These are phyloP conservation scores for Penicillium sp. DNA, from an alignment of 2,329 filamentous ascomycete genomes.

Conservation along the genomic window DNA sequence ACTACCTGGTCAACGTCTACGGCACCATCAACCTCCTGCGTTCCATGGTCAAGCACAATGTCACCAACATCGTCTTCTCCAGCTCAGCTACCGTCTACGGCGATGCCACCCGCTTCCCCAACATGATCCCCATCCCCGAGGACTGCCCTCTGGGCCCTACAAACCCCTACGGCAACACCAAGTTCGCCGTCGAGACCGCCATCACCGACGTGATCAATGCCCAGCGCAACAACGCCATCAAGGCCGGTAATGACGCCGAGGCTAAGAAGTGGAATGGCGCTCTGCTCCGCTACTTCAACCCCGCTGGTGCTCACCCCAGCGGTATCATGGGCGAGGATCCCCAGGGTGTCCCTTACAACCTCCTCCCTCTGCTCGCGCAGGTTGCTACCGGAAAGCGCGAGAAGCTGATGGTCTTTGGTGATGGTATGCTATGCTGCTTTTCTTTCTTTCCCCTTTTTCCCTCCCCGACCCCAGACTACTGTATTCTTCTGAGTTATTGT, in stretches of 20 bases:
- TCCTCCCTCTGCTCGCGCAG: constrained; percentile 89
- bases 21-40: constrained; percentile 84
- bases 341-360: constrained; percentile 90
- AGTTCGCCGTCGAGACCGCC: constrained; percentile 84
- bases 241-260: constrained; percentile 65
- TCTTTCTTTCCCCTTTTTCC: no score
- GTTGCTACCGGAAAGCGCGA: constrained; percentile 93
- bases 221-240: constrained; percentile 76
- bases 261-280: constrained; percentile 87
- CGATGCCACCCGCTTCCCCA: constrained; percentile 88
- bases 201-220: constrained; percentile 89
- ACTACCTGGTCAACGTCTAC: constrained; percentile 95
- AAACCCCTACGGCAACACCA: constrained; percentile 96
- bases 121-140: constrained; percentile 99
- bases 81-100: constrained; percentile 97
- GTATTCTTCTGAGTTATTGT: no score
- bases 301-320: constrained; percentile 86
- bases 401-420: constrained; percentile 90
- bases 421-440: no score
- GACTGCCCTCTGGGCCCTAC: constrained; percentile 93
- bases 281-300: constrained; percentile 95
- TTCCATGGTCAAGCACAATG: constrained; percentile 83
- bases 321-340: constrained; percentile 99
- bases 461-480: no score
- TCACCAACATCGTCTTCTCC: constrained; percentile 97